Conservation (phyloP, 1,139 yeast genomes). For the Candida sp. region DNA sequence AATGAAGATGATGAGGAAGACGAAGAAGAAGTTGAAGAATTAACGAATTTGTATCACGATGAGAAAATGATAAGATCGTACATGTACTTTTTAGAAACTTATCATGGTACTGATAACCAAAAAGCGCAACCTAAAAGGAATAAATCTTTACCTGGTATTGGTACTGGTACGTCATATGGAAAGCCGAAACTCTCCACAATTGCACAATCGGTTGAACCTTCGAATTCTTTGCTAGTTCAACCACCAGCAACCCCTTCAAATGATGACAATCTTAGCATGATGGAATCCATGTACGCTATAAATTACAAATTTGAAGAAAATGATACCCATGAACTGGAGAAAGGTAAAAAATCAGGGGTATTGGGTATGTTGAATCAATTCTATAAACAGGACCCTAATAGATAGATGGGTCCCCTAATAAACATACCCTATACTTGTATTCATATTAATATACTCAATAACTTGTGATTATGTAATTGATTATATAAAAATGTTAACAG, state of each 20-base stretch:
- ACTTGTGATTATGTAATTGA: background rate
- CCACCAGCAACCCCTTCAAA: constrained; percentile 1
- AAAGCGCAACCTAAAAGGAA: constrained; percentile 5
- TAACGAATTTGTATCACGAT: constrained; percentile 46
- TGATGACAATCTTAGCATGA: constrained; percentile 15
- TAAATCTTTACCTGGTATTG: background rate
- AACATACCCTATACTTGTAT: background rate
- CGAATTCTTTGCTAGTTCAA: constrained; percentile 1
- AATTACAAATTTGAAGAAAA: constrained; percentile 30
- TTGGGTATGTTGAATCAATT: constrained; percentile 82
- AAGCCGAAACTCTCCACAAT: background rate
- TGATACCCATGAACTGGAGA: constrained; percentile 20
- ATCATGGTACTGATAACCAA: constrained; percentile 29
- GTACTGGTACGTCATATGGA: background rate
- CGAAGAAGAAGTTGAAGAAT: constrained; percentile 30
- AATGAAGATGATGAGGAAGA: constrained; percentile 21
- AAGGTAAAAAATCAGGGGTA: constrained; percentile 50
- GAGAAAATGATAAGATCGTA: constrained; percentile 94
- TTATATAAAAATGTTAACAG: background rate
- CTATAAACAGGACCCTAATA: constrained; percentile 53
- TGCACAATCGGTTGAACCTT: constrained; percentile 4
- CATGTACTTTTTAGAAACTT: constrained; percentile 81
- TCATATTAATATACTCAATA: too few species aligned
- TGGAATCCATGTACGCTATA: constrained; percentile 25
- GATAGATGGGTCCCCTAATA: constrained; percentile 5